Evolutionary conservation across 2,329 filamentous ascomycete genomes (phyloP).

Genomic region (Bimuria novae-zelandiae): DNA sequence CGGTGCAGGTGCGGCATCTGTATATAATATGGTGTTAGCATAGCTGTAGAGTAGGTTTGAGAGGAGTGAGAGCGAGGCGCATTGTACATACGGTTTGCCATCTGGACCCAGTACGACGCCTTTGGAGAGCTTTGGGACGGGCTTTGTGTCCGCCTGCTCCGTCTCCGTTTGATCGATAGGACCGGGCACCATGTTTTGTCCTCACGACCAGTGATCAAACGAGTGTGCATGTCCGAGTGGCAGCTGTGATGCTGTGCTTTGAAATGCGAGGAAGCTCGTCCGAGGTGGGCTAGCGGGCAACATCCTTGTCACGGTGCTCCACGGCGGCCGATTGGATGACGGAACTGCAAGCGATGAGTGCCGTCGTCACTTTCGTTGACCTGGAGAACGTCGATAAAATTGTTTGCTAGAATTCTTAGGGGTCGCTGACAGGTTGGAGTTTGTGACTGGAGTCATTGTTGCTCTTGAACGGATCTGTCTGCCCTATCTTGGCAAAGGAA

Average conservation of each 20-base stretch:
- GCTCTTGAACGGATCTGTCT: no score
- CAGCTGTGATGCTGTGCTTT: conserved; percentile 12
- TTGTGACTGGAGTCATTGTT: no score
- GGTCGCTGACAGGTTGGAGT: no score
- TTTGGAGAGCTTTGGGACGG: conserved; percentile 65
- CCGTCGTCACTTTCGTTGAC: no score
- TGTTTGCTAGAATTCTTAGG: no score
- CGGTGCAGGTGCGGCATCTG: conserved; percentile 74
- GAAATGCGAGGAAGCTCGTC: conserved; percentile 13
- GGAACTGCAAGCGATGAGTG: background rate
- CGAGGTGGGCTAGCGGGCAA: conserved; percentile 4
- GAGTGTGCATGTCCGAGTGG: conserved; percentile 3
- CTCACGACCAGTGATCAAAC: background rate
- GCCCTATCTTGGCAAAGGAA: no score
- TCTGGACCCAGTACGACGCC: conserved; percentile 78
- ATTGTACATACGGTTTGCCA: conserved; percentile 74
- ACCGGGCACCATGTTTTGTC: conserved; percentile 27
- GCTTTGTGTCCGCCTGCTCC: conserved; percentile 30
- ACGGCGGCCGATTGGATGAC: background rate
- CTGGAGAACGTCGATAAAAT: no score
- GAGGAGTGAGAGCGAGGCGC: conserved; percentile 14
- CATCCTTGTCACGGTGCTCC: conserved; percentile 5
- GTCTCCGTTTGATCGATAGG: conserved; percentile 28
- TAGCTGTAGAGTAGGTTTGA: background rate
- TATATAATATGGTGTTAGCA: conserved; percentile 2